Base-by-base conservation (phyloP, 345 rosid species). In the Acer yangbiense region DNA sequence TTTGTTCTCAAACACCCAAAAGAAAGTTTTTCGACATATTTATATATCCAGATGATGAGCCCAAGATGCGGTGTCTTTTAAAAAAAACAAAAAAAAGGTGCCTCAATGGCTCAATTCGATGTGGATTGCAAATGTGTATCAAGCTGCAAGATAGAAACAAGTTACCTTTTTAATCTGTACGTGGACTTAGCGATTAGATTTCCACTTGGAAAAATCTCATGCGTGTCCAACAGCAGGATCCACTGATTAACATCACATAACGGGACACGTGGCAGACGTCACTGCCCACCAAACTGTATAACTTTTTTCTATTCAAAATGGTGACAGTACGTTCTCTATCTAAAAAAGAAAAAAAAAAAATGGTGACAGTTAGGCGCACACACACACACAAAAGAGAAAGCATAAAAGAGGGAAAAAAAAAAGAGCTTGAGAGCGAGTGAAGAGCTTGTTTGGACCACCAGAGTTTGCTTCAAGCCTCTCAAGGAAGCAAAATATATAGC, bases 131-230 rank as follows among this genome's bases (percentile, higher is more conserved):
- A 65, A 76, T 65, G 72, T 29, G 73, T 9, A 35, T 35, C 6
- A 35, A 5, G 1, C 43, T 27, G 14, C 1, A 44, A 46, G 20
- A 71, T 16, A 3, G n/a, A 25, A 67, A 58, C 9, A n/a, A 2
- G 2, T 0, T 10, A 43, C 0, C 12, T 27, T 13, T 67, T 17
- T 13, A 9, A 52, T 73, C 20, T 68, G 27, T 48, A 12, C 71
- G 58, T 72, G 68, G 46, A 18, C 17, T 35, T 44, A 4, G 58
- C 65, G 21, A 23, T 60, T 60, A 78, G 82, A 69, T 60, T 18
- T 76, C 81, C 86, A 85, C 83, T 76, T 82, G 86, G 80, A 66
- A 48, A 5, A 70, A 71, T 68, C 79, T 63, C 54, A 35, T 78
- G 79, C 78, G 69, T 65, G 76, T 77, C 82, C 75, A 64, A 73